Conservation (phyloP, 2,329 filamentous ascomycete species). For the Fusarium humuli region DNA sequence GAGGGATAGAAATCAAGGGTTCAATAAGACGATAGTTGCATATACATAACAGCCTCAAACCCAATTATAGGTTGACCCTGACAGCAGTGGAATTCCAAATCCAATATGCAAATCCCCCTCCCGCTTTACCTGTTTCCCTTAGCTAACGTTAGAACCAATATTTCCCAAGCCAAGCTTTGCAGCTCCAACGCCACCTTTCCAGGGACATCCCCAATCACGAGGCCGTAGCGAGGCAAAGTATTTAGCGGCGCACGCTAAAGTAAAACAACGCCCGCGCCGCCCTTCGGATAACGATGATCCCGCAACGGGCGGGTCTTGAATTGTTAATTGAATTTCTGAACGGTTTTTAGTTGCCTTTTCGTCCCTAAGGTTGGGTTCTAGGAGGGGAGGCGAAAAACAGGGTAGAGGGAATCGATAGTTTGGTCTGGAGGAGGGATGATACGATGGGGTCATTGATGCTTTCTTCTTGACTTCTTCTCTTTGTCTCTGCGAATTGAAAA, state of each 20-base stretch:
- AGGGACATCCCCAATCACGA: constrained; percentile 38
- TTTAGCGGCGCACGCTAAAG: constrained; percentile 36
- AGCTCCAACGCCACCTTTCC: constrained; percentile 38
- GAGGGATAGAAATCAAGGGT: constrained; percentile 9
- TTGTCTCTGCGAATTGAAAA: constrained; percentile 11
- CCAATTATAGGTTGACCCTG: constrained; percentile 4
- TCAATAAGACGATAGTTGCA: background rate
- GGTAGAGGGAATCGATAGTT: constrained; percentile 23
- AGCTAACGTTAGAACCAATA: constrained; percentile 13
- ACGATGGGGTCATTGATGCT: background rate
- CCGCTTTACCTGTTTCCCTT: background rate
- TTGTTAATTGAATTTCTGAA: constrained; percentile 34
- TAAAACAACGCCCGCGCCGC: constrained; percentile 7
- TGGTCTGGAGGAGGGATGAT: constrained; percentile 3
- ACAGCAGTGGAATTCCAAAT: constrained; percentile 20
- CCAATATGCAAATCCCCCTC: constrained; percentile 6
- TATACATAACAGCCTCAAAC: background rate
- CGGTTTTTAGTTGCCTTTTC: background rate
- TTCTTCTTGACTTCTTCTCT: background rate
- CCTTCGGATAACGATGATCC: constrained; percentile 33
- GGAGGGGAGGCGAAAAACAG: constrained; percentile 22
- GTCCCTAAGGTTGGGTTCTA: background rate
- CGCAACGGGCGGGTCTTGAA: constrained; percentile 15
- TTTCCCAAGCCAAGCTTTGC: constrained; percentile 22
- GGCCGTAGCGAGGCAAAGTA: constrained; percentile 23